Base-by-base conservation (phyloP, 768 basidiomycete genomes). In the Lactarius pseudohatsudake region DNA sequence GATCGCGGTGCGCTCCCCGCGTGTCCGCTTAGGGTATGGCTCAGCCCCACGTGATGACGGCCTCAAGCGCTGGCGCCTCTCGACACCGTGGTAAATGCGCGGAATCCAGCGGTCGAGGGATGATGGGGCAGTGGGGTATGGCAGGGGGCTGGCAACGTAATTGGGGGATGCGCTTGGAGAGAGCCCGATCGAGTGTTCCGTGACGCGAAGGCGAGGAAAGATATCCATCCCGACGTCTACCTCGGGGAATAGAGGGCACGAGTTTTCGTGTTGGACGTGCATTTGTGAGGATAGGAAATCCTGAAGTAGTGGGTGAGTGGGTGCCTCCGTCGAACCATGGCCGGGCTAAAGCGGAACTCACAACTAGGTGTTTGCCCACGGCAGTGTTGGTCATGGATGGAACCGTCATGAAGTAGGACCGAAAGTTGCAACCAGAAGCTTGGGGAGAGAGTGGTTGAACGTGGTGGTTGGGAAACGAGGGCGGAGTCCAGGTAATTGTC, bases 61-160 rank as follows among this genome's bases (percentile, higher is more conserved):
- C 40, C 62, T 50, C 4, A 53, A 59, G 36, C 66, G 58, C 11
- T 45, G 62, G 32, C 43, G 66, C 7, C 66, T 53, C 62, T 64
- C 66, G 28, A 64, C 55, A 40, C 62, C 62, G 32, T 59, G 47
- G 57, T 16, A 66, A 34, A 53, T 53, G 62, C 62, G 66, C 30
- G 66, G 57, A 15, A 40, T 28, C 32, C 22, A 34, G 41, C 36
- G 34, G 57, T 59, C 9, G 32, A 13, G 53, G 13, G 50, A 40
- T 38, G 57, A 16, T 18, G 41, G 50, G 45, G 38, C 54, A 20
- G 50, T 3, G 20, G 30, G 40, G 41, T 22, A 47, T 28, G 62
- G 58, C 55, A 41, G 28, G 41, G 53, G 41, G 53, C 26, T 64
- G 16, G 62, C 26, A 18, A 64, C 26, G 66, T 59, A 67, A 32